Conservation (phyloP, 2,329 filamentous ascomycete genomes). For the Orbilia ellipsospora region DNA sequence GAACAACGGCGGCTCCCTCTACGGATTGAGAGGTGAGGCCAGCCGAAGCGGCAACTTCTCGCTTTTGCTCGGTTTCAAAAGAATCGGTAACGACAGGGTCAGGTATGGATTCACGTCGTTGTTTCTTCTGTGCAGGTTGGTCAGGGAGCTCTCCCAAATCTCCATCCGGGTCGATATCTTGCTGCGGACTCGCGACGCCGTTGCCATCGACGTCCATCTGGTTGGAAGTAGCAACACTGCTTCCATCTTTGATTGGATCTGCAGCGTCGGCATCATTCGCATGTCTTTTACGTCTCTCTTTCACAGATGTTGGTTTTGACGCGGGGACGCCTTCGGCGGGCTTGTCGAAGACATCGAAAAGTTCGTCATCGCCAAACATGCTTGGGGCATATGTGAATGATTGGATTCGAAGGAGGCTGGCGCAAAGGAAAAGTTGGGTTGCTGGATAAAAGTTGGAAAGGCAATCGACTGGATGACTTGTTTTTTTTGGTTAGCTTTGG, state of each 20-base stretch:
- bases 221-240: conserved; percentile 58
- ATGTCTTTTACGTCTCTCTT: conserved; percentile 80
- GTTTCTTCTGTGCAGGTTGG: conserved; percentile 65
- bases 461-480: not conserved
- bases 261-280: conserved; percentile 60
- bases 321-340: conserved; percentile 63
- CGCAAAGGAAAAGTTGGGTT: not conserved
- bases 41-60: conserved; percentile 84
- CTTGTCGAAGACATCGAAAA: conserved; percentile 85
- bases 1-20: conserved; percentile 77
- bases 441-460: not conserved
- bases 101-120: conserved; percentile 70
- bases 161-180: conserved; percentile 61
- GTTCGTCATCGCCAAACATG: conserved; percentile 69
- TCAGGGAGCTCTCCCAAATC: conserved; percentile 60
- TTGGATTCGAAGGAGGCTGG: not conserved
- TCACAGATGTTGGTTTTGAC: conserved; percentile 63
- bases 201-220: conserved; percentile 60
- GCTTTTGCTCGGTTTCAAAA: conserved; percentile 93
- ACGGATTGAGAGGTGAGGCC: conserved; percentile 71
- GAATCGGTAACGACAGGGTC: conserved; percentile 89
- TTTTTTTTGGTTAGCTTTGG: not conserved
- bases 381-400: conserved; percentile 64
- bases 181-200: conserved; percentile 59
- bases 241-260: conserved; percentile 38